A percentile compares a stretch with the other conserved stretches of the same genome.
phyloP scores from a whole-genome alignment of 1,139 yeast species.

The Groenewaldozyma sp. region DNA sequence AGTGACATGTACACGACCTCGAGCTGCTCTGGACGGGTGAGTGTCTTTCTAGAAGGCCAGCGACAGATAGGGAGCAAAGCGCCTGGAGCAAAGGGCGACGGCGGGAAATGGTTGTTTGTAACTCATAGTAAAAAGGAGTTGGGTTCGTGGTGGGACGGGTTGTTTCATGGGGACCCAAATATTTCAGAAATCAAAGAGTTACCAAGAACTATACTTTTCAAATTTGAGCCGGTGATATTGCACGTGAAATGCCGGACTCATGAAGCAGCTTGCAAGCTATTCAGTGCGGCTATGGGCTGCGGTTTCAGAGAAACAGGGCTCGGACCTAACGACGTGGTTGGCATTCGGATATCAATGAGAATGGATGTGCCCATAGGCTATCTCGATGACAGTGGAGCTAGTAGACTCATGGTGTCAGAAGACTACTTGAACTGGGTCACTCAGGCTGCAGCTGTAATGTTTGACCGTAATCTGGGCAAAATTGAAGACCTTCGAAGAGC shows the following conservation, averaged over 20 bases:
- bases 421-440: slow-evolving; percentile 44
- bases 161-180: too few relatives aligned
- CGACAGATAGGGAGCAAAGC: slow-evolving; percentile 24
- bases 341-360: slow-evolving; percentile 60
- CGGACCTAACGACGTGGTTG: slow-evolving; percentile 71
- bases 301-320: slow-evolving; percentile 87
- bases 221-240: slow-evolving; percentile 75
- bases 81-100: slow-evolving; percentile 78
- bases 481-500: slow-evolving; percentile 27
- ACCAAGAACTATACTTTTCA: slow-evolving; percentile 53
- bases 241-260: slow-evolving; percentile 71
- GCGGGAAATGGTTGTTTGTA: slow-evolving; percentile 79
- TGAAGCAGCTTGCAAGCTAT: slow-evolving; percentile 49
- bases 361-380: slow-evolving; percentile 69
- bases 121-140: slow-evolving; percentile 53
- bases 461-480: slow-evolving; percentile 52
- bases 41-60: slow-evolving; percentile 66
- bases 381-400: slow-evolving; percentile 24
- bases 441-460: slow-evolving; percentile 42
- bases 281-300: slow-evolving; percentile 66
- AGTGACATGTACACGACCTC: slow-evolving; percentile 74
- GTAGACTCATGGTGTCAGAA: slow-evolving; percentile 39
- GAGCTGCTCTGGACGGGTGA: slow-evolving; percentile 79
- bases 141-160: slow-evolving; percentile 41
- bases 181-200: slow-evolving; percentile 2